Evolutionary conservation across 192 early-diverging fungal genomes (phyloP).

Genomic region (Coemansia guatemalensis): DNA sequence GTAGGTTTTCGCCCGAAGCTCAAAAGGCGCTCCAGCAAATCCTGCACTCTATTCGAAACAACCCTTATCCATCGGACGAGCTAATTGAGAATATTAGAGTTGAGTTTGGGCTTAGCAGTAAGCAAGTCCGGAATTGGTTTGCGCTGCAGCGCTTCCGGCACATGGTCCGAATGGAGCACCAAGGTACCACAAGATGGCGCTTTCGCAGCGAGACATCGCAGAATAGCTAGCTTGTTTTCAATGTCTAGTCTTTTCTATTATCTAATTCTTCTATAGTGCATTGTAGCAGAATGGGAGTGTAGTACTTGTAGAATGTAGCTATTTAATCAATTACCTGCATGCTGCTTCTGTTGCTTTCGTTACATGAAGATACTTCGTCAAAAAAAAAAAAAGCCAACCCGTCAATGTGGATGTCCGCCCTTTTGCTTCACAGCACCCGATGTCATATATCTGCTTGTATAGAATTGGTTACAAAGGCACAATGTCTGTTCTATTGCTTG

Average conservation of each 20-base stretch:
- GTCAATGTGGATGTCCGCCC: neutral
- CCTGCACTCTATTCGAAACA: constrained; percentile 19
- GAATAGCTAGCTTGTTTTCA: no score
- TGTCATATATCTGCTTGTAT: no score
- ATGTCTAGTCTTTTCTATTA: no score
- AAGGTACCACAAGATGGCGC: constrained; percentile 25
- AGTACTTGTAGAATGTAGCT: no score
- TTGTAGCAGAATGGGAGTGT: neutral
- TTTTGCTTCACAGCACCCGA: no score
- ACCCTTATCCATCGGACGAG: constrained; percentile 28
- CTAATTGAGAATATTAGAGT: constrained; percentile 15
- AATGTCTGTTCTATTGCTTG: no score
- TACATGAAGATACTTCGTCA: neutral
- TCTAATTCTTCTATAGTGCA: neutral
- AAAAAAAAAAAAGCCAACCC: neutral
- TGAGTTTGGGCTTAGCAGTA: constrained; percentile 18
- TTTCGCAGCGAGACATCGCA: constrained; percentile 18
- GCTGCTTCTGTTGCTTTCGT: constrained; percentile 3
- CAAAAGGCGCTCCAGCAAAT: constrained; percentile 21
- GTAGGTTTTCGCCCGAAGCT: constrained; percentile 20
- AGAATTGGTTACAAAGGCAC: no score
- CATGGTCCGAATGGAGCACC: constrained; percentile 15
- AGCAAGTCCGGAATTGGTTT: constrained; percentile 50
- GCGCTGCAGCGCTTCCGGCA: constrained; percentile 36
- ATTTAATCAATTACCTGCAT: no score